A percentile compares a stretch with the other conserved stretches of the same genome.
These are phyloP conservation scores for Ogataea paraovalis DNA, from an alignment of 805 yeast genomes.

Conservation along the genomic window DNA sequence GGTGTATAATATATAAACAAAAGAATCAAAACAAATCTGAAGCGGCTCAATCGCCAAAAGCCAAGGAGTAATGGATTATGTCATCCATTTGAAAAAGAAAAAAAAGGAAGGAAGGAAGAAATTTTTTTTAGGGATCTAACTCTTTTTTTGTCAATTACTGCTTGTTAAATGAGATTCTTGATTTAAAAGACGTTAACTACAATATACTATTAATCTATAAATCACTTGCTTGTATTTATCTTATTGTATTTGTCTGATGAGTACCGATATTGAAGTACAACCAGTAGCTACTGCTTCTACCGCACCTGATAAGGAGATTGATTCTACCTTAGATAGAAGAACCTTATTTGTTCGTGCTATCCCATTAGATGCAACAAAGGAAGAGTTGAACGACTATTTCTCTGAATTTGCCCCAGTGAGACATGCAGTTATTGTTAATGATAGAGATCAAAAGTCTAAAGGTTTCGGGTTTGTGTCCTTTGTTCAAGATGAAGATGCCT, in stretches of 20 bases:
- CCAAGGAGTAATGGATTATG: not conserved
- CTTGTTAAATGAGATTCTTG: too few relatives aligned
- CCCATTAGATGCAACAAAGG: slow-evolving; percentile 77
- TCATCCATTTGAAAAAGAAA: not conserved
- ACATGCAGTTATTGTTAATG: slow-evolving; percentile 89
- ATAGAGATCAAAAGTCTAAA: slow-evolving; percentile 68
- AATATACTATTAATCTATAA: too few relatives aligned
- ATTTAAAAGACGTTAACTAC: too few relatives aligned
- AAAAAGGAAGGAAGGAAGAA: not conserved
- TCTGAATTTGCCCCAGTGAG: slow-evolving; percentile 92
- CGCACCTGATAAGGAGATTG: slow-evolving; percentile 7
- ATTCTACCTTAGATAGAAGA: slow-evolving; percentile 43
- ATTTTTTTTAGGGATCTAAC: not conserved
- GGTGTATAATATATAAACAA: not conserved
- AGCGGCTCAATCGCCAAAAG: not conserved
- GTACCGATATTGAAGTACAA: not conserved
- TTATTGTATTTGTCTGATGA: too few relatives aligned
- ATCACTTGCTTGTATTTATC: too few relatives aligned
- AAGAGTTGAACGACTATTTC: slow-evolving; percentile 77
- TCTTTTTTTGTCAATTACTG: not conserved
- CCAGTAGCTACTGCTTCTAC: not conserved
- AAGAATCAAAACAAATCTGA: not conserved
- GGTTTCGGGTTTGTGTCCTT: slow-evolving; percentile 97
- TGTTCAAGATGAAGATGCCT: slow-evolving; percentile 78
- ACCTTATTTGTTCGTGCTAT: slow-evolving; percentile 84